Evolutionary conservation across 2,329 filamentous ascomycete species (phyloP), one percentile per base, ranked within the genome.

Genomic region (Diaporthe australafricana): DNA sequence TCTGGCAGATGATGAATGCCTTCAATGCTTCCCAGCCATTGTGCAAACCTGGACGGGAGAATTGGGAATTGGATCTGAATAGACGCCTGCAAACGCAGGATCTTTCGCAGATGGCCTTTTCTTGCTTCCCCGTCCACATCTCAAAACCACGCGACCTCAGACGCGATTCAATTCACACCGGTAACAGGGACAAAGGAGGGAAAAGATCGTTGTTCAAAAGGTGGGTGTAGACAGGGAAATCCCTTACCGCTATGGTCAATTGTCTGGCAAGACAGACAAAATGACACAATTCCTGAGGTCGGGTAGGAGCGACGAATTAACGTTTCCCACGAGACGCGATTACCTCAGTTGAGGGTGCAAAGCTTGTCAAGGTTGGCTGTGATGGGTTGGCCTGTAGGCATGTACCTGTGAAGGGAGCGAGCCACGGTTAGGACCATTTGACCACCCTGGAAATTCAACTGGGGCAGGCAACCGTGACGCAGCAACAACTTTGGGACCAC

Each of bases 261-360:
- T 76, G 78, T 77, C 77, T 78, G 78, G 75, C 81, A 80, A 82
- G 83, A 81, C 80, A 81, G 82, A 80, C 81, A 80, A 84, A 81
- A 84, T 85, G 83, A 84, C 81, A 84, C 80, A 85, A 83, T 85
- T 84, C 83, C 84, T 84, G 81, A 84, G 80, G 81, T 80, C 79
- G 80, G 79, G 84, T 85, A 85, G 88, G 86, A 90, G 86, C 84
- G 87, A 88, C 88, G 88, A 90, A 87, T 83, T 87, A 90, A 90
- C 87, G 88, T 89, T 87, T 90, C 88, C 88, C 86, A 88, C 86
- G 79, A 79, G 79, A 81, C 83, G 83, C 81, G 80, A 82, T 32
- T 53, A 69, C 70, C 80, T 80, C 82, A 81, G 79, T 81, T 83
- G 82, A 79, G 75, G 74, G 75, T 74, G 72, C 78, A 78, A 80